A percentile compares a stretch with the other conserved stretches of the same genome.
Evolutionary conservation across 2,329 filamentous ascomycete species (phyloP).

Genomic region (Myriosclerotinia duriaeana): DNA sequence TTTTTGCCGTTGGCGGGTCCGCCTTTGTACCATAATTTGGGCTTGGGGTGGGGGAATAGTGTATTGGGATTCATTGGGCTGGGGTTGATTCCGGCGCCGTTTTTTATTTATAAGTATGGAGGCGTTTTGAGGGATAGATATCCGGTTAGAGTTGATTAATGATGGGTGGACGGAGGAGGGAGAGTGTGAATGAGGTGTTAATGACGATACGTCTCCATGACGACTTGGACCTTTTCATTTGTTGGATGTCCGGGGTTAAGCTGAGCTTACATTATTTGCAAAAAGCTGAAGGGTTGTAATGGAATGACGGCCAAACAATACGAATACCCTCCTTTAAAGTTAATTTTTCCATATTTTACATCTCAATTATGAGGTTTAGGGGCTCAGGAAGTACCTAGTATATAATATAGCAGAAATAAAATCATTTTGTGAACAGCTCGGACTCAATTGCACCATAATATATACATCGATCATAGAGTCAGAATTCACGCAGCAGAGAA

Average conservation of each 20-base stretch:
- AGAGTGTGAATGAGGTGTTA: not conserved
- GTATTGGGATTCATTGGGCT: slow-evolving; percentile 24
- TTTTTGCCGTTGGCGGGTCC: slow-evolving; percentile 53
- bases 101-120: slow-evolving; percentile 16
- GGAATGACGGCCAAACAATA: too few species aligned
- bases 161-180: too few species aligned
- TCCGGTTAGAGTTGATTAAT: slow-evolving; percentile 17
- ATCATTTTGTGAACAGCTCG: not conserved
- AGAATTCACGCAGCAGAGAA: not conserved
- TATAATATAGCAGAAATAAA: not conserved
- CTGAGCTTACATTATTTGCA: too few species aligned
- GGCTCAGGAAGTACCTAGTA: too few species aligned
- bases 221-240: not conserved
- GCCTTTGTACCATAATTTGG: slow-evolving; percentile 12
- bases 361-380: too few species aligned
- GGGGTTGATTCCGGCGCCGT: slow-evolving; percentile 14
- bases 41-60: slow-evolving; percentile 23
- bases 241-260: too few species aligned
- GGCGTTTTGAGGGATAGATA: slow-evolving; percentile 19
- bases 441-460: not conserved
- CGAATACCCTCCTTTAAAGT: too few species aligned
- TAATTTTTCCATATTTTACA: too few species aligned
- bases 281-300: too few species aligned
- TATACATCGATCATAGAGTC: not conserved
- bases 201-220: not conserved